Percentiles rank a stretch among this genome's conserved stretches.
Evolutionary conservation across 148 eudicot species (phyloP).

Genomic region (Diospyros kaki): DNA sequence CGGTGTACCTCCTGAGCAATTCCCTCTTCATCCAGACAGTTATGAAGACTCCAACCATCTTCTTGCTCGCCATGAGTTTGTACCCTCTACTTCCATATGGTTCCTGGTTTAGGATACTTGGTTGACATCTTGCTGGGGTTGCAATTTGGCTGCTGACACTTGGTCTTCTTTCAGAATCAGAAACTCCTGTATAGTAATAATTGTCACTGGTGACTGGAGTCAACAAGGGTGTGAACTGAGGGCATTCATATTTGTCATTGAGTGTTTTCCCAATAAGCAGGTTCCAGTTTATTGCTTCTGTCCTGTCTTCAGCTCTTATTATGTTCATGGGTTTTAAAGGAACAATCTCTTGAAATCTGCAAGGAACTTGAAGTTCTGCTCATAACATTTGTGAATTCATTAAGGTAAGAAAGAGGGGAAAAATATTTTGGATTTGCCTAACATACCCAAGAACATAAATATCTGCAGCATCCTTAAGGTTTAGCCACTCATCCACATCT

Average conservation of each 20-base stretch:
- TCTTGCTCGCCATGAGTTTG: slow-evolving; percentile 63
- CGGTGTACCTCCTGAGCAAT: slow-evolving; percentile 29
- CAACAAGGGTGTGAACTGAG: slow-evolving; percentile 62
- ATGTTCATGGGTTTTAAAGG: slow-evolving; percentile 45
- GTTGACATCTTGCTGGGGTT: slow-evolving; percentile 32
- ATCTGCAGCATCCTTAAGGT: slow-evolving; percentile 53
- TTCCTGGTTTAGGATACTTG: slow-evolving; percentile 20
- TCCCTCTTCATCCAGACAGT: slow-evolving; percentile 61
- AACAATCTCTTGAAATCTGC: slow-evolving; percentile 65
- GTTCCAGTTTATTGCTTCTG: slow-evolving; percentile 57
- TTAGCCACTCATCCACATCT: slow-evolving; percentile 66
- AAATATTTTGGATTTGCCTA: background rate
- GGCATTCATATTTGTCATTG: slow-evolving; percentile 65
- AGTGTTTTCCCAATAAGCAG: slow-evolving; percentile 65
- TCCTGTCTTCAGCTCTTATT: slow-evolving; percentile 51
- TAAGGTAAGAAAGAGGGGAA: background rate
- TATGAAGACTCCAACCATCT: slow-evolving; percentile 71
- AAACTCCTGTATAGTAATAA: slow-evolving; percentile 23
- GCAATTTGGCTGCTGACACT: slow-evolving; percentile 12
- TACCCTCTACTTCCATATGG: slow-evolving; percentile 24
- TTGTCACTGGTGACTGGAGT: slow-evolving; percentile 40
- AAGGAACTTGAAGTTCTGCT: background rate
- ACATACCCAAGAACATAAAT: slow-evolving; percentile 64
- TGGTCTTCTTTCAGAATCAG: slow-evolving; percentile 17
- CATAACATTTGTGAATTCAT: background rate